phyloP scores from a whole-genome alignment of 257 asterid genomes.

The Fraxinus quadrangulata region DNA sequence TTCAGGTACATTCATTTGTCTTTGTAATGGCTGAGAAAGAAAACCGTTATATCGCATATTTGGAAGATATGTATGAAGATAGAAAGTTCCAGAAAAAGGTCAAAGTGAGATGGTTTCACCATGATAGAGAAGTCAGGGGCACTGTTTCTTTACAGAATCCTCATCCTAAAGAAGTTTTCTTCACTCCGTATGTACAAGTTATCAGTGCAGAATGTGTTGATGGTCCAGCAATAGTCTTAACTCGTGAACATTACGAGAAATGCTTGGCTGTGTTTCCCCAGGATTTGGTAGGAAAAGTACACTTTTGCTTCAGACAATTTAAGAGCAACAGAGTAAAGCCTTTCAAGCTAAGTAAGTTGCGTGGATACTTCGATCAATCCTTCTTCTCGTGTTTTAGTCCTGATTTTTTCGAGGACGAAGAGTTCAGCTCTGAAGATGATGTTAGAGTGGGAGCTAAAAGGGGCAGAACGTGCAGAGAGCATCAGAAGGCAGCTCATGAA shows the following conservation, averaged over 20 bases:
- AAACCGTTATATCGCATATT: constrained; percentile 75
- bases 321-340: constrained; percentile 79
- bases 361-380: constrained; percentile 77
- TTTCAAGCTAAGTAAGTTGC: constrained; percentile 73
- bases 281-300: constrained; percentile 67
- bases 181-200: constrained; percentile 84
- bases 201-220: constrained; percentile 97
- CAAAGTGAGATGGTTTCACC: constrained; percentile 98
- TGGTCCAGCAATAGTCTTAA: constrained; percentile 88
- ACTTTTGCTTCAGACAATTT: constrained; percentile 85
- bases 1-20: constrained; percentile 81
- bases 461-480: constrained; percentile 55
- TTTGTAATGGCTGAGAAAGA: constrained; percentile 98
- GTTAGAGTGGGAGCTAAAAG: constrained; percentile 74
- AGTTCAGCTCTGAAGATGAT: constrained; percentile 68
- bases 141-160: constrained; percentile 58
- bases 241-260: constrained; percentile 84
- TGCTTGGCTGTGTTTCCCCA: constrained; percentile 76
- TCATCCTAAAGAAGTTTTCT: constrained; percentile 90
- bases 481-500: constrained; percentile 48
- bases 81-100: constrained; percentile 88
- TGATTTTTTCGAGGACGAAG: constrained; percentile 88
- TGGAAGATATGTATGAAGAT: constrained; percentile 98
- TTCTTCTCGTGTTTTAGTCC: constrained; percentile 91
- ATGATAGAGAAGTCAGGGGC: constrained; percentile 80